These are phyloP conservation scores for Chenopodium quinoa DNA, from an alignment of 148 eudicot genomes.

Conservation along the genomic window DNA sequence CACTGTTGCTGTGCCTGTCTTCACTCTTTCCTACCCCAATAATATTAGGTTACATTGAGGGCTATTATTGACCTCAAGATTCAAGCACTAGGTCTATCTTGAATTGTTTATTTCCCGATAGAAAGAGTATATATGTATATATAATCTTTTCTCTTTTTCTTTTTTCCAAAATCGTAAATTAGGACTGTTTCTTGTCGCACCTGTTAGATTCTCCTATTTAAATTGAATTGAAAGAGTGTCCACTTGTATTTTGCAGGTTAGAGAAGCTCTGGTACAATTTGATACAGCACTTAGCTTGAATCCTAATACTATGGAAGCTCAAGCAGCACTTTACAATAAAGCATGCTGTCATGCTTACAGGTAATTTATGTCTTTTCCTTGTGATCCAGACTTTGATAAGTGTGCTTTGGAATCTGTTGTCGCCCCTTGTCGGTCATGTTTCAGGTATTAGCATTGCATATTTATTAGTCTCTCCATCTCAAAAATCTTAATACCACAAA, in stretches of 20 bases:
- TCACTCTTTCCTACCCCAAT: no score
- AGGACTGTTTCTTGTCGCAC: background rate
- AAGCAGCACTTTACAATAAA: slow-evolving; percentile 99
- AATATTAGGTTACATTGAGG: background rate
- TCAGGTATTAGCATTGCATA: background rate
- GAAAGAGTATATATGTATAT: background rate
- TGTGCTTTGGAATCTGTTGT: background rate
- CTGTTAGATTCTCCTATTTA: background rate
- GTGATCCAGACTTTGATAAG: background rate
- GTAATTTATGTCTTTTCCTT: slow-evolving; percentile 33
- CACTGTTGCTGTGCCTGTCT: background rate
- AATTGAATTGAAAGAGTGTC: background rate
- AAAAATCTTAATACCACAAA: background rate
- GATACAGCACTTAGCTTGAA: slow-evolving; percentile 76
- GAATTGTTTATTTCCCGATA: background rate
- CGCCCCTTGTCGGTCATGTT: background rate
- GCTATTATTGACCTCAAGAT: background rate
- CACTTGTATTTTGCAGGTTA: slow-evolving; percentile 55
- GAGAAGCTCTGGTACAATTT: slow-evolving; percentile 81
- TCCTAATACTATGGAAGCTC: slow-evolving; percentile 90
- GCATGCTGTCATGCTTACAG: slow-evolving; percentile 99
- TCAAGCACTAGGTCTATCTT: background rate
- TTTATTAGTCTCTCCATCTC: no score
- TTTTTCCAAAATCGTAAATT: background rate
- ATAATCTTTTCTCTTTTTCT: background rate